Base-by-base conservation (phyloP, 768 basidiomycete species). In the Phlegmacium glaucopus region DNA sequence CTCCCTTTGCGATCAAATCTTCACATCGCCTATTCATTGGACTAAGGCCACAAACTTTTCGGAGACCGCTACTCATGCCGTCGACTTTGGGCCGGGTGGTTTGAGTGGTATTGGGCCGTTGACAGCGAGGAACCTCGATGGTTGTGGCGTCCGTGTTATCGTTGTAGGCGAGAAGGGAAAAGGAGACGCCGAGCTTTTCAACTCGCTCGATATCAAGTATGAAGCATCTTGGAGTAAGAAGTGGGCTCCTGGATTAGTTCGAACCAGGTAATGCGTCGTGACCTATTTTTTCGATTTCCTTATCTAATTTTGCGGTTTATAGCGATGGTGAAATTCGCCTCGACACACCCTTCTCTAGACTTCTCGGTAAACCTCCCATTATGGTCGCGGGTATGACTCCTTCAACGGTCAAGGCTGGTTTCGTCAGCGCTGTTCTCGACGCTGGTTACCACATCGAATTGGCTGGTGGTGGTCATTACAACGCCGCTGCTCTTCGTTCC, bases 361-460 rank as follows among this genome's bases (percentile, higher is more conserved):
- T 99, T 37, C 69, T 99, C 36, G 92, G 93, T 58, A 99, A 98
- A 71, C 85, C 96, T 3, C 96, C 96, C 28, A 87, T 99, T 68
- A 98, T 98, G 96, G 94, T 99, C 32, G 95, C 94, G 41, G 96
- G 96, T 49, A 98, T 99, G 96, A 99, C 96, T 0, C 96, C 96
- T 0, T 87, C 87, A 1, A 99, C 96, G 27, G 96, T 99, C 54
- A 87, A 94, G 64, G 87, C 87, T 27, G 94, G 94, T 13, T 95
- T 98, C 65, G 94, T 97, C 59, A 85, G 86, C 49, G 94, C 96
- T 7, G 79, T 95, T 39, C 83, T 96, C 56, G 80, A 86, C 52
- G 94, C 96, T 22, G 95, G 95, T 1, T 98, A 87, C 66, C 96
- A 99, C 65, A 78, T 97, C 59, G 96, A 99, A 68, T 79, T 99